Evolutionary conservation across 23 red algal species (phyloP).

Genomic region (Gracilaria gracilis): DNA sequence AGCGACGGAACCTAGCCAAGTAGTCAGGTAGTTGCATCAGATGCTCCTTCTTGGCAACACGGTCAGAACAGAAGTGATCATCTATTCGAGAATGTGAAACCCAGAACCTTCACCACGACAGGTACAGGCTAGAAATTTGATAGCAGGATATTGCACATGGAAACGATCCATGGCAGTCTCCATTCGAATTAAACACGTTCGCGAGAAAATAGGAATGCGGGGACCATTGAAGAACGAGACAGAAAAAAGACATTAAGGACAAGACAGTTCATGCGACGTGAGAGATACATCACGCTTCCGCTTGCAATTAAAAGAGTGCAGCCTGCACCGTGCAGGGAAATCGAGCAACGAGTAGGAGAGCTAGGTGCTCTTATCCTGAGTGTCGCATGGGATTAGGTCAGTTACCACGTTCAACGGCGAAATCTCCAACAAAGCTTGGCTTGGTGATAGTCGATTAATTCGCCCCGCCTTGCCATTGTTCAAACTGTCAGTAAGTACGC

Average conservation of each 20-base stretch:
- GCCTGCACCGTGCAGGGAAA: too few relatives aligned
- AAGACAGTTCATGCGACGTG: constrained; percentile 8
- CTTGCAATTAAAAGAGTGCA: not conserved
- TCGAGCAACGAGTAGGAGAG: too few relatives aligned
- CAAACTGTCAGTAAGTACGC: constrained; percentile 84
- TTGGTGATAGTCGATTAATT: constrained; percentile 22
- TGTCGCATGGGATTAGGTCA: not conserved
- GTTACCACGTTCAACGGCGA: not conserved
- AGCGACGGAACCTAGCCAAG: not conserved
- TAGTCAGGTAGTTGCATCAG: not conserved
- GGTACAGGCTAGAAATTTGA: not conserved
- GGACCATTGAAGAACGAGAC: not conserved
- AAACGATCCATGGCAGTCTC: too few relatives aligned
- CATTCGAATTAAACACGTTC: constrained; percentile 12
- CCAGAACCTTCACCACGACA: not conserved
- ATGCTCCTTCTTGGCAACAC: not conserved
- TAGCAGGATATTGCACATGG: not conserved
- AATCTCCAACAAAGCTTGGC: not conserved
- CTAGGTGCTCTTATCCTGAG: too few relatives aligned
- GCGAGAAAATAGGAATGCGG: not conserved
- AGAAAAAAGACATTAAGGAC: not conserved
- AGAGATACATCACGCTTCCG: not conserved
- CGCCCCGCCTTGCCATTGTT: constrained; percentile 67
- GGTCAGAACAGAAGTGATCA: not conserved
- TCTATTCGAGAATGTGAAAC: not conserved